Base-by-base conservation (phyloP, 2,329 filamentous ascomycete species). In the Bretziella fagacearum region DNA sequence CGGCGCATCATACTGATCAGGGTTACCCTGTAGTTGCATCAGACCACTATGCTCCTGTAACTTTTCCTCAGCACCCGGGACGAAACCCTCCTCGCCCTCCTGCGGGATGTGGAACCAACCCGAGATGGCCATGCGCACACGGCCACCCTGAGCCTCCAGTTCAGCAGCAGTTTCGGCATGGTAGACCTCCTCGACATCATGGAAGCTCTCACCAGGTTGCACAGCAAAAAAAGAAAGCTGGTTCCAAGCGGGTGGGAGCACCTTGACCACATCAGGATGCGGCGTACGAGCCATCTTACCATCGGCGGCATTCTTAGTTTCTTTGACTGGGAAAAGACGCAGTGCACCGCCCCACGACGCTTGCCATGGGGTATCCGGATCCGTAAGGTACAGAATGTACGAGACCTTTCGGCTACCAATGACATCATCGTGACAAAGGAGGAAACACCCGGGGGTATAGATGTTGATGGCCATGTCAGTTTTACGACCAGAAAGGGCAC, bases 381-480 rank as follows among this genome's bases (percentile, higher is more conserved):
- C 85, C 11, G 85, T 89, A 52, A 98, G 69, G 62, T 98, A 98
- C 51, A 98, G 70, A 54, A 98, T 98, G 62, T 95, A 98, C 69
- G 87, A 95, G 57, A 98, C 80, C 54, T 87, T 79, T 51, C 91
- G 75, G 58, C 82, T 94, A n/a, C 91, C 91, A 62, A 98, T 98
- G 52, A 98, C 91, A 64, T 98, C 91, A 68, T 98, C 91, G 59
- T 98, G 91, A 64, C 91, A 96, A 25, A 98, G 71, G 22, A 98
- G 71, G 61, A 93, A 93, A 60, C 89, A 96, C 33, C 91, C 89
- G 4, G 91, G 89, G 0, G 86, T 95, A 63, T 98, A 98, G 44
- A 98, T 79, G 60, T 98, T 98, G 69, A 98, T 93, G 50, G 91
- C 91, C 86, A 98, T 94, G 63, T 98, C 91, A 15, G 91, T 96